Conservation (phyloP, 2,329 filamentous ascomycete species). For the Xylaria sp. region DNA sequence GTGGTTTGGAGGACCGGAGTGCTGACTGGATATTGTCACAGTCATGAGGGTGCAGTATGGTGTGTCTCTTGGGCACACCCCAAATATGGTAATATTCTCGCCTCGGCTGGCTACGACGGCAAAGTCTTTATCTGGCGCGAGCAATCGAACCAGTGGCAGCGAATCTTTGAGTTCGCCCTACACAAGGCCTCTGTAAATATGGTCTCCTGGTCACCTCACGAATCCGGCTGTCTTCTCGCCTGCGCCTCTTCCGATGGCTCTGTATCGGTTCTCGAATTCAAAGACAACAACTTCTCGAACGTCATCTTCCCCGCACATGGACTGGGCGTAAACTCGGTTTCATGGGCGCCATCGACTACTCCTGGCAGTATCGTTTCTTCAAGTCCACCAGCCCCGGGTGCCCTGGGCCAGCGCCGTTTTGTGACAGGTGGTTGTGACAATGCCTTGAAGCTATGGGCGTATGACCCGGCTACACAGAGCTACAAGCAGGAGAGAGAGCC, state of each 20-base stretch:
- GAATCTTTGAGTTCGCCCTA: conserved; percentile 90
- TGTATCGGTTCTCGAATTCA: conserved; percentile 95
- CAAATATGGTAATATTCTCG: conserved; percentile 98
- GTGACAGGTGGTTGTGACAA: conserved; percentile 97
- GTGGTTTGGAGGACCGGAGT: conserved; percentile 10
- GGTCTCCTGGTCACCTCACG: conserved; percentile 96
- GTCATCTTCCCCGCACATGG: conserved; percentile 91
- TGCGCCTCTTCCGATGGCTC: conserved; percentile 94
- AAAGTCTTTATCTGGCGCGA: conserved; percentile 99
- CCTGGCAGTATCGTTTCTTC: conserved; percentile 88
- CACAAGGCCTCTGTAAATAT: conserved; percentile 98
- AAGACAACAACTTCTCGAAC: conserved; percentile 92
- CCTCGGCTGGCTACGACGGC: conserved; percentile 94
- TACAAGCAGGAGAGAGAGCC: conserved; percentile 73
- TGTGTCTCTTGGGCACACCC: conserved; percentile 98
- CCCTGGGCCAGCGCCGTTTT: conserved; percentile 79
- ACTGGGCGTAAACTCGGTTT: conserved; percentile 93
- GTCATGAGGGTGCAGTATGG: conserved; percentile 98
- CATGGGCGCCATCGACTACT: conserved; percentile 88
- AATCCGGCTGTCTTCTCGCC: conserved; percentile 92
- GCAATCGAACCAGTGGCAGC: conserved; percentile 78
- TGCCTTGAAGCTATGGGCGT: conserved; percentile 91
- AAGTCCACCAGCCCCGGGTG: conserved; percentile 64
- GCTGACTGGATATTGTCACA: conserved; percentile 53
- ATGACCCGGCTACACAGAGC: conserved; percentile 69